phyloP scores from a whole-genome alignment of 169 alveolate species.

The Plasmodium falciparum region DNA sequence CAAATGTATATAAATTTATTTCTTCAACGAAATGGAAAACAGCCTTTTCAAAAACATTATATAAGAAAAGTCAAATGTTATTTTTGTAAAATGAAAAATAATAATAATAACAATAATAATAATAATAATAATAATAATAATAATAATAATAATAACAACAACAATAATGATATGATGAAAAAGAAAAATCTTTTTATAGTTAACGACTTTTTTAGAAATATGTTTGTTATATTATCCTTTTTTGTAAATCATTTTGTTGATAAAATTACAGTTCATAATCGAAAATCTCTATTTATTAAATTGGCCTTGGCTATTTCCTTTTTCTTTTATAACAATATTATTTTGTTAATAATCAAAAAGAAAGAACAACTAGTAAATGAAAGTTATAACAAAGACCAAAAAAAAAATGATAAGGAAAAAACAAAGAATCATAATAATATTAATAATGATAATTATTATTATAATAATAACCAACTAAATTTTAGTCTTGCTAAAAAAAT shows the following conservation, averaged over 20 bases:
- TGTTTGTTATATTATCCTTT: constrained; percentile 60
- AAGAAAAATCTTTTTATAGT: constrained; percentile 2
- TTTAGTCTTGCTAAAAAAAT: background rate
- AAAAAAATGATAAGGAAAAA: constrained; percentile 1
- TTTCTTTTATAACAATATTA: constrained; percentile 67
- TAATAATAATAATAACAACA: constrained; percentile 2
- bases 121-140: background rate
- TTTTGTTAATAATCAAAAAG: constrained; percentile 32
- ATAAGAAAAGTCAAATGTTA: constrained; percentile 41
- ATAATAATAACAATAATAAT: background rate
- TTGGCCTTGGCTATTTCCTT: constrained; percentile 37
- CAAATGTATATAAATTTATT: constrained; percentile 42
- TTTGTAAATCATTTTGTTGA: constrained; percentile 59
- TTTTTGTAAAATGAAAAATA: constrained; percentile 29
- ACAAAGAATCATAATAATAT: too few species aligned
- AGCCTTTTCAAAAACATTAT: constrained; percentile 26
- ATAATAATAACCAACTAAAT: too few species aligned
- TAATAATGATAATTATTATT: too few species aligned
- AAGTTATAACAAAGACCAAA: constrained; percentile 9
- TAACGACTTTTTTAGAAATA: constrained; percentile 65
- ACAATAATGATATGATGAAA: background rate
- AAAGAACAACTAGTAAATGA: constrained; percentile 35
- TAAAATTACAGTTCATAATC: constrained; percentile 5
- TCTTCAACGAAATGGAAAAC: constrained; percentile 23
- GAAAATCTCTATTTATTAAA: constrained; percentile 46